Conservation (phyloP, 371 early-diverging fungal genomes). For the Rhizopus sp. region DNA sequence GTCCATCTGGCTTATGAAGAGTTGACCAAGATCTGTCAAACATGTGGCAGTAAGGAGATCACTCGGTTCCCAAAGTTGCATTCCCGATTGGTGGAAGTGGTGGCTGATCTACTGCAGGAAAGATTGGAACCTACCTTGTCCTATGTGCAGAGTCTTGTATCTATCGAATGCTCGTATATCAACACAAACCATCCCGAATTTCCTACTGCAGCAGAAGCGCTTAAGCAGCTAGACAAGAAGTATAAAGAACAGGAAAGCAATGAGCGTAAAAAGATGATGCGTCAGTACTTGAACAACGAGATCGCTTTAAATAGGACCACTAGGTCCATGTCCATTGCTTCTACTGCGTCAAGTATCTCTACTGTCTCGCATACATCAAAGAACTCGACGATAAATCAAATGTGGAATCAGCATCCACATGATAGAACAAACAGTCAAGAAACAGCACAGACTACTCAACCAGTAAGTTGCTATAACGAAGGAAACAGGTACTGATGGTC, state of each 20-base stretch:
- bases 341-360: conserved; percentile 7
- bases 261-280: conserved; percentile 29
- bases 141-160: conserved; percentile 82
- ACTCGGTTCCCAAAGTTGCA: conserved; percentile 80
- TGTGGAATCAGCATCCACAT: neutral
- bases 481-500: too few species aligned
- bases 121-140: conserved; percentile 68
- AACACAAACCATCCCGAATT: conserved; percentile 95
- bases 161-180: conserved; percentile 88
- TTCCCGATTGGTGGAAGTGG: conserved; percentile 72
- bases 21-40: conserved; percentile 85
- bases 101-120: conserved; percentile 81
- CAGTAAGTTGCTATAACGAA: too few species aligned
- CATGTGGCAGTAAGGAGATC: conserved; percentile 73
- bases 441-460: too few species aligned
- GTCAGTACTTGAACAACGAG: conserved; percentile 16
- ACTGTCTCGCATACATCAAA: conserved; percentile 14
- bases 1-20: conserved; percentile 90
- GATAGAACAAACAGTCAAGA: too few species aligned
- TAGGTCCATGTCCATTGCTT: conserved; percentile 27
- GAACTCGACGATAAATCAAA: conserved; percentile 4
- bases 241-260: conserved; percentile 42
- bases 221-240: conserved; percentile 56
- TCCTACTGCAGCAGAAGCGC: conserved; percentile 76
- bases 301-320: neutral